Percentiles rank a stretch among this genome's conserved stretches.
Conservation (phyloP, 129 eudicot species). For the Deinandra increscens region DNA sequence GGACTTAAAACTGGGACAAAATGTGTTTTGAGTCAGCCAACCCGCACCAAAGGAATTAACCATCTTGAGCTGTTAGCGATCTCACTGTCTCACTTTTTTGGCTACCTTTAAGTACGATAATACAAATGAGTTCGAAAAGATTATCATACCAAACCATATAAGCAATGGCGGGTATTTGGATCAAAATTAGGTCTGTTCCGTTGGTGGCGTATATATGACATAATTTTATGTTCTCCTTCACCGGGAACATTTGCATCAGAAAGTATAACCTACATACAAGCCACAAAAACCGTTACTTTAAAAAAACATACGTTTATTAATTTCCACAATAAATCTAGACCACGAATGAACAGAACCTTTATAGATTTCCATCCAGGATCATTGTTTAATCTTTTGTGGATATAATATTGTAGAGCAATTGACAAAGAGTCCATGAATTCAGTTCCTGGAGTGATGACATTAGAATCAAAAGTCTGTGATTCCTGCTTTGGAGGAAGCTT, state of each 20-base stretch:
- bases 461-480: slow-evolving; percentile 91
- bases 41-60: neutral
- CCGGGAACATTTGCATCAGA: slow-evolving; percentile 99
- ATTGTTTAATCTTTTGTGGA: slow-evolving; percentile 77
- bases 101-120: slow-evolving; percentile 1
- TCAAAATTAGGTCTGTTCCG: slow-evolving; percentile 88
- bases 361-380: slow-evolving; percentile 93
- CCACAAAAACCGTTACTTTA: neutral
- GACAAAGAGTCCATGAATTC: slow-evolving; percentile 85
- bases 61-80: neutral
- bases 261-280: slow-evolving; percentile 67
- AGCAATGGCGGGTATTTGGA: slow-evolving; percentile 93
- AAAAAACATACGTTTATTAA: neutral
- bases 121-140: slow-evolving; percentile 12
- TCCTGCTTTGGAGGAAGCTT: slow-evolving; percentile 87
- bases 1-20: neutral
- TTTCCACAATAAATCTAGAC: neutral
- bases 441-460: slow-evolving; percentile 95
- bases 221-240: slow-evolving; percentile 96
- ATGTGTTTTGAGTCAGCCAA: neutral
- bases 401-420: slow-evolving; percentile 76
- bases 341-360: slow-evolving; percentile 53
- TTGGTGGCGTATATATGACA: slow-evolving; percentile 94
- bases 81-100: neutral
- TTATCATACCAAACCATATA: slow-evolving; percentile 81